Conservation (phyloP, 108 stramenopile genomes). For the Cyclotella kingstonii region DNA sequence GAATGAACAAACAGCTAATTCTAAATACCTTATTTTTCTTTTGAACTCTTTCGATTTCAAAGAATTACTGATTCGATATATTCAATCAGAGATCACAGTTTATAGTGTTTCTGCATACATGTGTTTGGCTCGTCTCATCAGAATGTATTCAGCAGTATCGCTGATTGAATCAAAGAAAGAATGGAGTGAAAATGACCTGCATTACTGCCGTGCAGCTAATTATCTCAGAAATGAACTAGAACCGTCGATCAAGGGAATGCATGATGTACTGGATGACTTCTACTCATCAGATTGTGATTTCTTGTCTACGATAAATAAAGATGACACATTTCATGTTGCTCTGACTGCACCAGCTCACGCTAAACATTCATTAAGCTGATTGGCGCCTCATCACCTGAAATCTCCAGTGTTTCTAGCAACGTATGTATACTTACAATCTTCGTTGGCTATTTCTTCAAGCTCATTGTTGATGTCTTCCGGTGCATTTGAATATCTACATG, state of each 20-base stretch:
- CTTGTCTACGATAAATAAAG: background rate
- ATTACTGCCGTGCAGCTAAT: constrained; percentile 4
- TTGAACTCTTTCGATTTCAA: constrained; percentile 34
- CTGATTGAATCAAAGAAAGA: constrained; percentile 7
- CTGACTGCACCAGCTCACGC: constrained; percentile 8
- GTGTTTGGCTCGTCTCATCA: constrained; percentile 18
- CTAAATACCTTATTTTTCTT: constrained; percentile 18
- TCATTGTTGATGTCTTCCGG: constrained; percentile 13
- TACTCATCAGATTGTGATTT: constrained; percentile 2
- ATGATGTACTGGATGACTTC: constrained; percentile 9
- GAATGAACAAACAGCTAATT: background rate
- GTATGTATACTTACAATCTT: constrained; percentile 22
- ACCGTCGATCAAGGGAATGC: constrained; percentile 4
- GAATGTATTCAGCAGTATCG: constrained; percentile 32
- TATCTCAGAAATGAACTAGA: constrained; percentile 28
- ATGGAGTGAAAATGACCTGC: background rate
- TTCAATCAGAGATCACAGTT: constrained; percentile 5
- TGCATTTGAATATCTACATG: constrained; percentile 15
- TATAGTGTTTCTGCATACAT: constrained; percentile 17
- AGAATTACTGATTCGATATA: constrained; percentile 14
- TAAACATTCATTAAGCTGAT: background rate
- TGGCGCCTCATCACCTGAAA: background rate
- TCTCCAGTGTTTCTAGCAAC: constrained; percentile 12
- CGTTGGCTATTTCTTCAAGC: constrained; percentile 12
- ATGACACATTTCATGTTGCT: constrained; percentile 7